These are phyloP conservation scores for Sporothrix humicola DNA, from an alignment of 2,329 filamentous ascomycete genomes.

Conservation along the genomic window DNA sequence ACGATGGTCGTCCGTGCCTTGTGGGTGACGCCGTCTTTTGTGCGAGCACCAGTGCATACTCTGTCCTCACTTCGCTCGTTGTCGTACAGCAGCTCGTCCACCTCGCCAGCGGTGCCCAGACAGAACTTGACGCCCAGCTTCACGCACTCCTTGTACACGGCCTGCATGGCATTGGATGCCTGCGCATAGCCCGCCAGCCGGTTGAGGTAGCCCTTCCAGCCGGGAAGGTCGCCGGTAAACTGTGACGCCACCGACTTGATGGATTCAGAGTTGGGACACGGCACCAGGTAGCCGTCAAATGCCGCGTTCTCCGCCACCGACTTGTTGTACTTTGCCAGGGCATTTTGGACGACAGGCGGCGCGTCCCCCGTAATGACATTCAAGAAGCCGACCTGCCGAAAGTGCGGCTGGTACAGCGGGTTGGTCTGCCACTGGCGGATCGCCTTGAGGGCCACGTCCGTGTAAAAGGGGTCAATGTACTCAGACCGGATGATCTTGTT, in stretches of 20 bases:
- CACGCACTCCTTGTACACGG: conserved; percentile 52
- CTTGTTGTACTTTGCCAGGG: conserved; percentile 19
- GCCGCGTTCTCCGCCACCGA: conserved; percentile 16
- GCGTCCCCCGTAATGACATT: conserved; percentile 22
- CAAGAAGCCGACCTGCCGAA: conserved; percentile 27
- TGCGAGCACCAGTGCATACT: conserved; percentile 42
- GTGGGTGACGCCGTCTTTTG: conserved; percentile 24
- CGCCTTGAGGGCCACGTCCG: conserved; percentile 53
- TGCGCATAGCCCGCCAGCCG: conserved; percentile 63
- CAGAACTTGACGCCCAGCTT: conserved; percentile 45
- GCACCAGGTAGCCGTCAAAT: conserved; percentile 34
- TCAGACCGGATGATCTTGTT: conserved; percentile 67
- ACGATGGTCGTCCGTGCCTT: conserved; percentile 36
- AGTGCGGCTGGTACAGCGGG: conserved; percentile 30
- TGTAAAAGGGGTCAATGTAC: conserved; percentile 64
- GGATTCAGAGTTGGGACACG: conserved; percentile 51
- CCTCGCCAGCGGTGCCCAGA: conserved; percentile 45
- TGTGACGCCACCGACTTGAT: conserved; percentile 52
- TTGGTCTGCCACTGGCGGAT: conserved; percentile 29
- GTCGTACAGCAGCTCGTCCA: conserved; percentile 52
- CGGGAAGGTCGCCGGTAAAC: conserved; percentile 54
- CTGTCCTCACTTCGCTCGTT: no score
- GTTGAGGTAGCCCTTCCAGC: conserved; percentile 66
- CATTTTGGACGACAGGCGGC: background rate
- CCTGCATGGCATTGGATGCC: conserved; percentile 57